A percentile compares a stretch with the other conserved stretches of the same genome.
Evolutionary conservation across 257 asterid species (phyloP).

Genomic region (Catharanthus roseus): DNA sequence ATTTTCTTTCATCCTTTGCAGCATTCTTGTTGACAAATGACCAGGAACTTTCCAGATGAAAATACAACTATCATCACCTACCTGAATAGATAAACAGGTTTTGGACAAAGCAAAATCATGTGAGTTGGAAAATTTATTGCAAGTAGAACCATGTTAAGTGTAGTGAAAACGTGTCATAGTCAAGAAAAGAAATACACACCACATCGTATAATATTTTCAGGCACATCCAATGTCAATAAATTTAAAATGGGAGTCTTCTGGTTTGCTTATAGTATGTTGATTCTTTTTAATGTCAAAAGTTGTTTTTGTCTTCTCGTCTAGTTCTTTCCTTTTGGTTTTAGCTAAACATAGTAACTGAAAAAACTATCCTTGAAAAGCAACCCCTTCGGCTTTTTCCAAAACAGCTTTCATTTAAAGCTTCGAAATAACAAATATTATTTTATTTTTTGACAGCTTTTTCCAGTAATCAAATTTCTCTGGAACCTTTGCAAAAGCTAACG

Average conservation of each 20-base stretch:
- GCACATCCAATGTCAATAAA: neutral
- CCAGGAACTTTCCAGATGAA: slow-evolving; percentile 68
- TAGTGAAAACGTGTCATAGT: neutral
- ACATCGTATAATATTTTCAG: neutral
- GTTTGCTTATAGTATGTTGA: neutral
- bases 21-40: slow-evolving; percentile 41
- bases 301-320: neutral
- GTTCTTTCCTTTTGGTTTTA: neutral
- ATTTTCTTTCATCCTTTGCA: slow-evolving; percentile 31
- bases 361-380: slow-evolving; percentile 1
- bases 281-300: neutral
- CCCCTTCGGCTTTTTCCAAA: neutral
- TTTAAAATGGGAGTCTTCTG: neutral
- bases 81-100: slow-evolving; percentile 35
- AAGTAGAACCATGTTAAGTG: slow-evolving; percentile 12
- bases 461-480: neutral
- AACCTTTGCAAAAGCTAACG: neutral
- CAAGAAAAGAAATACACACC: neutral
- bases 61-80: slow-evolving; percentile 57
- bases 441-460: neutral
- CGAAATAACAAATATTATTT: neutral
- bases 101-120: slow-evolving; percentile 12
- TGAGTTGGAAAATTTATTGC: neutral
- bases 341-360: neutral
- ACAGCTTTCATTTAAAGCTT: neutral